phyloP scores from a whole-genome alignment of 192 early-diverging fungal species.

The Backusella tarrabulga region DNA sequence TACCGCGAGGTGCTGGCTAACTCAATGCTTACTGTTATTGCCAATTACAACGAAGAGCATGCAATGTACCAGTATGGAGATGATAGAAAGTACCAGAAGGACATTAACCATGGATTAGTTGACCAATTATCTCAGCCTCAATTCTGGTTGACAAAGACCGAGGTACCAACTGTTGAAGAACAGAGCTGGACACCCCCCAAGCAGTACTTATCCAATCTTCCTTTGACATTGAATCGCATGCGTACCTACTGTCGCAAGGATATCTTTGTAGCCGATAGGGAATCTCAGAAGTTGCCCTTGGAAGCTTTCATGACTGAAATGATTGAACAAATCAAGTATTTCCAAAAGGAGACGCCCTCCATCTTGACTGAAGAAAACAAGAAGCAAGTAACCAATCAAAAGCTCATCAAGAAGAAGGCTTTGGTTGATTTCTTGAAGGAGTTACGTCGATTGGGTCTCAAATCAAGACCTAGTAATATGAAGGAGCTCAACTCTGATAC shows the following conservation, averaged over 20 bases:
- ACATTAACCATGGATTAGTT: slow-evolving; percentile 36
- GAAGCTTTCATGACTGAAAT: slow-evolving; percentile 54
- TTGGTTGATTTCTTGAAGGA: slow-evolving; percentile 76
- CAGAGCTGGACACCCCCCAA: slow-evolving; percentile 18
- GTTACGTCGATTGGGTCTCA: slow-evolving; percentile 64
- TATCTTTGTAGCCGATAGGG: slow-evolving; percentile 29
- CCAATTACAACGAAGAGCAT: slow-evolving; percentile 43
- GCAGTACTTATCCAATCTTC: slow-evolving; percentile 45
- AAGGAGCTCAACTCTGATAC: slow-evolving; percentile 31
- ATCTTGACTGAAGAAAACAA: slow-evolving; percentile 58
- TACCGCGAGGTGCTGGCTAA: slow-evolving; percentile 77
- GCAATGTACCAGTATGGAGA: slow-evolving; percentile 39
- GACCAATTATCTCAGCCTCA: slow-evolving; percentile 34
- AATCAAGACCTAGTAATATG: slow-evolving; percentile 29
- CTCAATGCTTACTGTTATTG: slow-evolving; percentile 71
- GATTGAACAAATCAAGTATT: slow-evolving; percentile 51
- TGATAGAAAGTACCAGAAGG: slow-evolving; percentile 29
- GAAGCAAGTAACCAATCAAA: slow-evolving; percentile 58
- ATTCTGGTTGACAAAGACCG: slow-evolving; percentile 39
- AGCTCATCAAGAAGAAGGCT: slow-evolving; percentile 73
- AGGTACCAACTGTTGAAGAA: not conserved
- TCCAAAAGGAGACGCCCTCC: slow-evolving; percentile 56
- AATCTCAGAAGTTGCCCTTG: slow-evolving; percentile 25
- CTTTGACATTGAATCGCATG: slow-evolving; percentile 41
- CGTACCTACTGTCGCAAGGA: slow-evolving; percentile 38